Conservation (phyloP, 176 grass and related monocot genomes). For the Pontederia crassipes region DNA sequence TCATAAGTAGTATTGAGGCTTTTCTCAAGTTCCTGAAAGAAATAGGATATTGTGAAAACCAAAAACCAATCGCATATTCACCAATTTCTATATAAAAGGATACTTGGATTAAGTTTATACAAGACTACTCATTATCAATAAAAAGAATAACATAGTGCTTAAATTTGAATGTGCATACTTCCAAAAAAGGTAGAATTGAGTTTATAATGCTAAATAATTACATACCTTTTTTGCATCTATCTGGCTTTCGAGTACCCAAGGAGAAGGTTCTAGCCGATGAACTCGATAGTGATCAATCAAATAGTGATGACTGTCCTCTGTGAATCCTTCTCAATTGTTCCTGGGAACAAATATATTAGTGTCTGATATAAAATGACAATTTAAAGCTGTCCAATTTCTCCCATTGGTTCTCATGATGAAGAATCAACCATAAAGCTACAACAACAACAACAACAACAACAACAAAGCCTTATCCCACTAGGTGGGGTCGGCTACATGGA, state of each 20-base stretch:
- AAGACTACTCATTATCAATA: too few species aligned
- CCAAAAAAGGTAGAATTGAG: too few species aligned
- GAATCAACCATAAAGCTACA: too few species aligned
- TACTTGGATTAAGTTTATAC: too few species aligned
- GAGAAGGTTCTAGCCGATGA: conserved; percentile 85
- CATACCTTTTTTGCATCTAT: conserved; percentile 91
- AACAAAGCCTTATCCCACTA: too few species aligned
- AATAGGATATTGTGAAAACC: conserved; percentile 11
- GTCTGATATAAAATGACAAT: conserved; percentile 10
- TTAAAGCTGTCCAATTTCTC: not conserved
- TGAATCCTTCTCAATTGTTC: conserved; percentile 97
- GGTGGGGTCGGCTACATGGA: too few species aligned
- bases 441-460: too few species aligned
- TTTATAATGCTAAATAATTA: not conserved
- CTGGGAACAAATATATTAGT: conserved; percentile 37
- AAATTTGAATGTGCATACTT: too few species aligned
- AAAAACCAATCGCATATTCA: not conserved
- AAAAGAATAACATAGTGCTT: too few species aligned
- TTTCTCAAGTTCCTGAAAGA: conserved; percentile 87
- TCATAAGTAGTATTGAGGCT: conserved; percentile 81
- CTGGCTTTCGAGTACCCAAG: conserved; percentile 76
- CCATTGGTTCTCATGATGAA: too few species aligned
- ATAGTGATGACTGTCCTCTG: conserved; percentile 87
- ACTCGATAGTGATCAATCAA: conserved; percentile 93
- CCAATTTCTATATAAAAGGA: too few species aligned